phyloP scores from a whole-genome alignment of 2,329 filamentous ascomycete genomes.

The Pezicula neosporulosa region DNA sequence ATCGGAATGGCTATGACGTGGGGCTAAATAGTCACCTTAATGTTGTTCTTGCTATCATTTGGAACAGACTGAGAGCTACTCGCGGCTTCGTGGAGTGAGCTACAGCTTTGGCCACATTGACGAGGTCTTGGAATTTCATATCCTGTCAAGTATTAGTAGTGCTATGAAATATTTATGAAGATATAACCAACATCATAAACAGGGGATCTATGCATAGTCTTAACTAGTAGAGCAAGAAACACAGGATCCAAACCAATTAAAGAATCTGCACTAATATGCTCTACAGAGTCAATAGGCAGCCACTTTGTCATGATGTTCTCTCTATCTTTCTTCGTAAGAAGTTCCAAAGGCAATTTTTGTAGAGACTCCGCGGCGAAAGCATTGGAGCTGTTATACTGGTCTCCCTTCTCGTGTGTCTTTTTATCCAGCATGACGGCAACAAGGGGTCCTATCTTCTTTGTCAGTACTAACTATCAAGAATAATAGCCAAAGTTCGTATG shows the following conservation, averaged over 20 bases:
- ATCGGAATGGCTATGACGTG: background rate
- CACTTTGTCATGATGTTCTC: slow-evolving; percentile 39
- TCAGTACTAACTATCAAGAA: background rate
- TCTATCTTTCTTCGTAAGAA: slow-evolving; percentile 38
- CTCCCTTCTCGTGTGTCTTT: slow-evolving; percentile 12
- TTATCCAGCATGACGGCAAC: slow-evolving; percentile 20
- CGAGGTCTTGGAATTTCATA: slow-evolving; percentile 34
- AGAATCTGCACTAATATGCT: slow-evolving; percentile 1
- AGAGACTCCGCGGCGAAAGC: slow-evolving; percentile 21
- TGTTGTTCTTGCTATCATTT: slow-evolving; percentile 21
- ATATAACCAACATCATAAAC: slow-evolving; percentile 39
- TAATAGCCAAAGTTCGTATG: too few relatives aligned
- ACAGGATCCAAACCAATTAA: slow-evolving; percentile 14
- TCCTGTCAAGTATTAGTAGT: slow-evolving; percentile 11
- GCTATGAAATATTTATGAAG: background rate
- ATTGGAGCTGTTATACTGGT: slow-evolving; percentile 18
- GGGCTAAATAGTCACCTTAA: slow-evolving; percentile 15
- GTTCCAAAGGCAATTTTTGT: slow-evolving; percentile 28
- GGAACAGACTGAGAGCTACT: slow-evolving; percentile 16
- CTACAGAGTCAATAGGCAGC: slow-evolving; percentile 3
- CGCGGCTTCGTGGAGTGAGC: slow-evolving; percentile 1
- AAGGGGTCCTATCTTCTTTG: slow-evolving; percentile 17
- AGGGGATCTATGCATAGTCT: slow-evolving; percentile 47
- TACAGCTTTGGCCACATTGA: slow-evolving; percentile 26
- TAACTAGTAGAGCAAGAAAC: slow-evolving; percentile 42